Evolutionary conservation across 2,329 filamentous ascomycete genomes (phyloP), one percentile per base, ranked within the genome.

Genomic region (Colletotrichum cereale): DNA sequence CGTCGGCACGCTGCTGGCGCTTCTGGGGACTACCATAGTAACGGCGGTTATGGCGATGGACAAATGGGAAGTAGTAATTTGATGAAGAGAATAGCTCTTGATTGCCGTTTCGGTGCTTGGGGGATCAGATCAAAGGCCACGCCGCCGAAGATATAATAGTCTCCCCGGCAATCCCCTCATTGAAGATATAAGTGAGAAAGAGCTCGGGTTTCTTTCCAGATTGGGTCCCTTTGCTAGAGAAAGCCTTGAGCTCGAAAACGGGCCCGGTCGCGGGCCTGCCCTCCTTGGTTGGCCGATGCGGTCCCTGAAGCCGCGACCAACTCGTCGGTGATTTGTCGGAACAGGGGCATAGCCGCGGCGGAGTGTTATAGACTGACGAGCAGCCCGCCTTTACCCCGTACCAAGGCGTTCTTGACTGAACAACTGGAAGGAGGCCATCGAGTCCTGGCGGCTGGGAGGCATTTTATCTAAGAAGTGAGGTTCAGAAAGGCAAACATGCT

Each of bases 391-490:
- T 8, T 29, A 16, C 24, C 24, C 24, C 2, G 14, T 24, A 50
- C 12, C 24, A 16, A 50, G 24, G 24, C n/a, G 48, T 2, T 24
- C 6, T n/a, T 8, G 42, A 44, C 18, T 14, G 40, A 21, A 18
- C 21, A 21, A 44, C 18, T 14, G 40, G 7, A 18, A 5, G 16
- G 6, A 42, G 4, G 1, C 14, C 6, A 1, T 6, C 7, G 2
- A 2, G 7, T 4, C 2, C 21, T 12, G 5, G n/a, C 44, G 12
- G n/a, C 8, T 5, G 10, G 10, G n/a, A n/a, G n/a, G 1, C 4
- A 24, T 5, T 8, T 47, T 5, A 7, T 24, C 8, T n/a, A 1
- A 12, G 21, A 12, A 24, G 8, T 47, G 21, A n/a, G 44, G 44
- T 5, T 11, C 4, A 47, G 21, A 24, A 47, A 11, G n/a, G 44